Conservation (phyloP, 768 basidiomycete species). For the Chalciporus piperatus region DNA sequence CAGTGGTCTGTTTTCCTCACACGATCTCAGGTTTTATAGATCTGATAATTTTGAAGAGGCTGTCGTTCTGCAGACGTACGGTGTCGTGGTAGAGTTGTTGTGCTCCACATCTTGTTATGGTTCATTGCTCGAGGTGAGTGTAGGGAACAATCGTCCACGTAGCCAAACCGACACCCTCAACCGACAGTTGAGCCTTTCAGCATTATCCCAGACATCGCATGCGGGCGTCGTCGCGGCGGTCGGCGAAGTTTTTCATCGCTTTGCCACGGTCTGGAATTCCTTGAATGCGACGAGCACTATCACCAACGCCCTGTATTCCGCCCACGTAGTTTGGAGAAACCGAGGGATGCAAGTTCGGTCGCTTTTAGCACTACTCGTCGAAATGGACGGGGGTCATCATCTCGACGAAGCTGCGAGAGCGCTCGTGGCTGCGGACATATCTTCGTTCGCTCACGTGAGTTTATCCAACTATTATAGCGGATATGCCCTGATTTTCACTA, state of each 20-base stretch:
- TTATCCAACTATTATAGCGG: background rate
- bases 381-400: conserved; percentile 60
- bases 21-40: conserved; percentile 8
- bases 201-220: conserved; percentile 52
- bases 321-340: conserved; percentile 61
- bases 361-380: conserved; percentile 59
- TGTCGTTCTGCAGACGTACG: conserved; percentile 51
- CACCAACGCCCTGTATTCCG: conserved; percentile 54
- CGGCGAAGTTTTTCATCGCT: conserved; percentile 70
- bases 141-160: background rate
- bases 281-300: conserved; percentile 63
- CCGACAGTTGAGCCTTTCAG: conserved; percentile 48
- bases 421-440: conserved; percentile 58
- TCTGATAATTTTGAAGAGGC: conserved; percentile 33
- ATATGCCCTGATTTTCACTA: conserved; percentile 10
- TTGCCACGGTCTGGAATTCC: conserved; percentile 72
- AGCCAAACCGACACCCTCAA: conserved; percentile 4
- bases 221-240: conserved; percentile 56
- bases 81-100: conserved; percentile 58
- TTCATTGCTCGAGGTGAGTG: conserved; percentile 62
- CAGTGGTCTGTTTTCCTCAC: background rate
- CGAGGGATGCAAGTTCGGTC: conserved; percentile 65
- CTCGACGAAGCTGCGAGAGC: conserved; percentile 54
- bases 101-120: conserved; percentile 61
- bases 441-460: conserved; percentile 60